Evolutionary conservation across 2,329 filamentous ascomycete genomes (phyloP), one percentile per base, ranked within the genome.

Genomic region (Fusarium buxicola): DNA sequence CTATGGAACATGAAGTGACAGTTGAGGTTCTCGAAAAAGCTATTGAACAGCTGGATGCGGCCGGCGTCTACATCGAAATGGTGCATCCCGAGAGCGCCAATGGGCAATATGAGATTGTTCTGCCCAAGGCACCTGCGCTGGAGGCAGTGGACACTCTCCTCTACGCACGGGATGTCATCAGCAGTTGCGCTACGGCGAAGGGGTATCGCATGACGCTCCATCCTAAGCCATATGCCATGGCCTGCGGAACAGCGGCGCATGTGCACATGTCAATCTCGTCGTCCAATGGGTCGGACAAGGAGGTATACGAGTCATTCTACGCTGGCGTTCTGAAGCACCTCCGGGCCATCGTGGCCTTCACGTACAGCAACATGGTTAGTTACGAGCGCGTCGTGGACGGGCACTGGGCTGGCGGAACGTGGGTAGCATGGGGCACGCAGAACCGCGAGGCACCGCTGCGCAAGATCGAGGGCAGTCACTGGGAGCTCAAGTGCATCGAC

Each of bases 401-500:
- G n/a, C 80, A 79, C 56, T 95, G 91, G 92, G 85, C 90, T 0
- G 91, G 91, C n/a, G 91, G 91, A 0, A 85, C 87, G 8, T 94
- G 89, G 88, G 84, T 94, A 0, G 79, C 89, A 0, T 96, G 91
- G 92, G 92, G 92, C 11, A 90, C 87, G 5, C 88, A 95, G 76
- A 95, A 95, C 74, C 86, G 90, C 15, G 91, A 94, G 77, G 82
- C 86, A 5, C 89, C 92, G 1, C 79, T 96, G 9, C 84, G 92
- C 11, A 88, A 89, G 72, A 84, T 92, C 43, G 78, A 79, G 4
- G 78, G 74, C 3, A 87, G 86, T 16, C 89, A 92, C 70, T 96
- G 91, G 89, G 92, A 96, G 75, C 68, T 96, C 18, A 89, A 92
- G 70, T 86, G 84, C 51, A 71, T 94, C n/a, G 92, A 96, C 69